Evolutionary conservation across 2,329 filamentous ascomycete species (phyloP).

Genomic region (Fusarium hostae): DNA sequence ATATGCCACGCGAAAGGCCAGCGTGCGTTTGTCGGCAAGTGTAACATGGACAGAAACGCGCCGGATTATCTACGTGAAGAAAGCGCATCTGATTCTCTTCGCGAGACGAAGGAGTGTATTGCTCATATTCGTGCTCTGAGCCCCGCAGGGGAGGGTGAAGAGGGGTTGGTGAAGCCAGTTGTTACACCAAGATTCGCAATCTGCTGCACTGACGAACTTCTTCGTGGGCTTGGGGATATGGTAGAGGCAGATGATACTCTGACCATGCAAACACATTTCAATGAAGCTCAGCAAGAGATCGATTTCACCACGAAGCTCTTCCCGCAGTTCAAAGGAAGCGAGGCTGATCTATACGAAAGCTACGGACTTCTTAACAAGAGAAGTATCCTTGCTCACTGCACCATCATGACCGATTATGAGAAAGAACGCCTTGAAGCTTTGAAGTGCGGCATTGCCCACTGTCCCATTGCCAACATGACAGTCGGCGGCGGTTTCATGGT

Average conservation of each 20-base stretch:
- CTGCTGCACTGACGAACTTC: constrained; percentile 18
- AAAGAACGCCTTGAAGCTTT: background rate
- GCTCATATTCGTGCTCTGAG: constrained; percentile 8
- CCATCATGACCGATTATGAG: constrained; percentile 22
- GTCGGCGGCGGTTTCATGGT: constrained; percentile 22
- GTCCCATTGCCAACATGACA: constrained; percentile 19
- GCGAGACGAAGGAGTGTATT: constrained; percentile 9
- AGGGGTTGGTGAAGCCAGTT: constrained; percentile 4
- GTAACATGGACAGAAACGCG: constrained; percentile 21
- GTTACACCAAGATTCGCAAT: constrained; percentile 23
- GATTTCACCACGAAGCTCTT: constrained; percentile 7
- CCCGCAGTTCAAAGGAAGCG: constrained; percentile 10
- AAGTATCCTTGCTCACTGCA: constrained; percentile 16
- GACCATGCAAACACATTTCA: constrained; percentile 20
- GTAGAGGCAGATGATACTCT: background rate
- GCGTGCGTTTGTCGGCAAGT: constrained; percentile 22
- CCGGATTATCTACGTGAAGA: constrained; percentile 10
- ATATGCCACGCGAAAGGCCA: constrained; percentile 6
- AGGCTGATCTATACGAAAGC: constrained; percentile 14
- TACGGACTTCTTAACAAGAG: constrained; percentile 14
- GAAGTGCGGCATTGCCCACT: background rate
- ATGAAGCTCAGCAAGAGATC: constrained; percentile 22
- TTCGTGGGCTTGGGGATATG: constrained; percentile 12
- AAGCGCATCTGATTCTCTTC: background rate
- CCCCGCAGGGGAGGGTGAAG: no score